Conservation (phyloP, 495 filamentous ascomycete species). For the Rhizodiscina lignyota region DNA sequence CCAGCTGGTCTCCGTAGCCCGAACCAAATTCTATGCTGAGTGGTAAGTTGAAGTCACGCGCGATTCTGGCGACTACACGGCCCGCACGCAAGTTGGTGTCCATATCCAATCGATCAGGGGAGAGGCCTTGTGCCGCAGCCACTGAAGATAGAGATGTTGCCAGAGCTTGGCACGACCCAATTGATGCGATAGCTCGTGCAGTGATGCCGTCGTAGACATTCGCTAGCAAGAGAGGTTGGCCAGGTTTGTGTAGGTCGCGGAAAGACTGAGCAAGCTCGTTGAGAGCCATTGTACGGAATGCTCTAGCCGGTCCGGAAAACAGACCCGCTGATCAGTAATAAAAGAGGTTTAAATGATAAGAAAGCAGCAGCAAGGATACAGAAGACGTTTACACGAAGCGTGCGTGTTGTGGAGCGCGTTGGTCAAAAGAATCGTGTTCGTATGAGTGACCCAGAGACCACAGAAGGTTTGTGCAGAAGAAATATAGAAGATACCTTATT, state of each 20-base stretch:
- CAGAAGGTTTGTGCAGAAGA: too few relatives aligned
- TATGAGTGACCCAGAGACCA: too few relatives aligned
- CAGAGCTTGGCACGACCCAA: conserved; percentile 24
- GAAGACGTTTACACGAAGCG: too few relatives aligned
- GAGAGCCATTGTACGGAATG: too few relatives aligned
- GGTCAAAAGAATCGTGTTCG: too few relatives aligned
- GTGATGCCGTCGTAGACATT: conserved; percentile 35
- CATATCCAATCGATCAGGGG: conserved; percentile 27
- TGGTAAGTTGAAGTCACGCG: conserved; percentile 24
- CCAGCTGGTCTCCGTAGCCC: conserved; percentile 29
- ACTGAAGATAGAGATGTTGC: conserved; percentile 8
- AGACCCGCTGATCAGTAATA: too few relatives aligned
- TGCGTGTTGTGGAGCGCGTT: too few relatives aligned
- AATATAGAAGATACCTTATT: too few relatives aligned
- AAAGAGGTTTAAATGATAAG: too few relatives aligned
- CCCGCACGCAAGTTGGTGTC: conserved; percentile 19
- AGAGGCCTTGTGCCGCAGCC: conserved; percentile 23
- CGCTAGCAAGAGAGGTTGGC: conserved; percentile 31
- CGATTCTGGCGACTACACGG: conserved; percentile 16
- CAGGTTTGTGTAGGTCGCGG: conserved; percentile 33
- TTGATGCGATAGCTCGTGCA: conserved; percentile 26
- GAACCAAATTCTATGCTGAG: conserved; percentile 35
- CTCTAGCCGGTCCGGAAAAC: too few relatives aligned
- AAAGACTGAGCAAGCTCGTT: too few relatives aligned
- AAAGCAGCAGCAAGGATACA: too few relatives aligned